A percentile compares a stretch with the other conserved stretches of the same genome.
These are phyloP conservation scores for Yamadazyma takamatsuzukensis DNA, from an alignment of 805 yeast species.

Conservation along the genomic window DNA sequence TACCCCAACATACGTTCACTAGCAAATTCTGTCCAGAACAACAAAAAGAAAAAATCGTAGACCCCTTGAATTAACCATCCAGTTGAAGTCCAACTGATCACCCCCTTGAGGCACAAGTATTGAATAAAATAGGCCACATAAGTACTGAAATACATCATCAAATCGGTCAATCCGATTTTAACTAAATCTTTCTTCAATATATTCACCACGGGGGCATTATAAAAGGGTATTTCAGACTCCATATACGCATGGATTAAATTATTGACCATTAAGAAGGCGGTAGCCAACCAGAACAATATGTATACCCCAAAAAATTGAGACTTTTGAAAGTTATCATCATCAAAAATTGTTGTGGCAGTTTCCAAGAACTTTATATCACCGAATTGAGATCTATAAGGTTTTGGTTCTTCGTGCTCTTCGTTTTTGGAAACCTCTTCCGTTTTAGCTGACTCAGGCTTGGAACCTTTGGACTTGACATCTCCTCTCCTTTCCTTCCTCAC, in stretches of 20 bases:
- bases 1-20: conserved; percentile 43
- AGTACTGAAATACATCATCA: conserved; percentile 64
- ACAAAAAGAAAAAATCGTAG: conserved; percentile 52
- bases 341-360: conserved; percentile 48
- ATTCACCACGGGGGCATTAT: conserved; percentile 50
- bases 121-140: conserved; percentile 65
- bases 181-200: conserved; percentile 59
- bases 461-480: conserved; percentile 4
- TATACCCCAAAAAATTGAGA: conserved; percentile 74
- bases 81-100: conserved; percentile 53
- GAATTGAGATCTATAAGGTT: conserved; percentile 44
- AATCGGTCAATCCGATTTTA: conserved; percentile 70
- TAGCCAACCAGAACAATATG: conserved; percentile 72
- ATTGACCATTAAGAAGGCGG: conserved; percentile 52
- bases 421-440: neutral
- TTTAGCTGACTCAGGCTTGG: conserved; percentile 9
- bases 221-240: conserved; percentile 38
- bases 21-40: conserved; percentile 54
- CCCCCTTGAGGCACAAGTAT: conserved; percentile 39
- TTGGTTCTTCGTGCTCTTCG: conserved; percentile 8
- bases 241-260: conserved; percentile 52
- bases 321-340: conserved; percentile 40
- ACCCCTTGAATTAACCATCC: conserved; percentile 64
- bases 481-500: conserved; percentile 3
- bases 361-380: conserved; percentile 49